Base-by-base conservation (phyloP, 163 green algal genomes). In the Prototheca wickerhamii region DNA sequence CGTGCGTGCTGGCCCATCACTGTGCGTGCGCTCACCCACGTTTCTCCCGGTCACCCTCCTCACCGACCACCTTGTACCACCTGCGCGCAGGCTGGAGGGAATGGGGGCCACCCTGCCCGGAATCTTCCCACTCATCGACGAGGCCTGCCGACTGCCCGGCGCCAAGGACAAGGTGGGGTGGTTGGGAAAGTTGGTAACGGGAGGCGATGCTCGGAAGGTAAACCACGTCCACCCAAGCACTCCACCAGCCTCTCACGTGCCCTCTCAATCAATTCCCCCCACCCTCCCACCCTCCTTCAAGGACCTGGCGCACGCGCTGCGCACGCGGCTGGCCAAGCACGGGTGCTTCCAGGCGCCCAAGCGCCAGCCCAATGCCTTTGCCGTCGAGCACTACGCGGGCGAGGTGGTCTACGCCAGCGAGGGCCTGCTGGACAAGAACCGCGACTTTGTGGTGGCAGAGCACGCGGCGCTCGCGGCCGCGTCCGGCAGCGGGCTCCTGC, bases 401-500 rank as follows among this genome's bases (percentile, higher is more conserved):
- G 72, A 78, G 23, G 88, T 96, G 32, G 87, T 73, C 35, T 98
- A 98, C 78, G 77, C 86, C 60, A 91, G 85, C 1, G 82, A 89
- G 52, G 87, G 91, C 76, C 98, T 98, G 76, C 75, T 98, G 57
- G 80, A 84, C 43, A 97, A 96, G 82, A 98, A 98, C 83, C 92
- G 90, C 77, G 93, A 98, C 76, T 97, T 94, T 76, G 86, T 98
- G 54, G 86, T 98, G 30, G 79, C 82, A 6, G 92, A 99, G 83
- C 93, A 99, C 81, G 83, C 95, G 79, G 67, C 67, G 32, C 75
- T 98, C 61, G 76, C 98, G 59, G 72, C 76, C 25, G 63, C 32
- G 35, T 90, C 81, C 4, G 61, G 4, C 18, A 30, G 73, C 2
- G 6, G 40, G 6, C 95, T 96, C 66, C 76, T 93, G 33, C n/a